Base-by-base conservation (phyloP, 2,329 filamentous ascomycete species). In the Colletotrichum gigasporum region DNA sequence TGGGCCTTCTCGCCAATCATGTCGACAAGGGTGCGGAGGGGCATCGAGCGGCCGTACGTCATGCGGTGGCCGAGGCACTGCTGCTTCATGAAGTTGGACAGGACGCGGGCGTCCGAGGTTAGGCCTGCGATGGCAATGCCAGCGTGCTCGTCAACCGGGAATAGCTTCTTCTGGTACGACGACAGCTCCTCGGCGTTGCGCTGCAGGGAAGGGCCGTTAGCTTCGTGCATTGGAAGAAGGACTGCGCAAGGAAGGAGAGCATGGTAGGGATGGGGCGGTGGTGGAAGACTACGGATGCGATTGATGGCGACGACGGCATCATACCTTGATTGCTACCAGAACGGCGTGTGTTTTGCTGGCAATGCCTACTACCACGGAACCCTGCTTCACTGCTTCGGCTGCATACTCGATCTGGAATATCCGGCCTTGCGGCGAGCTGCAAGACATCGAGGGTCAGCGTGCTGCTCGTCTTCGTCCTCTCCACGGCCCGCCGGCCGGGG, bases 71-170 rank as follows among this genome's bases (percentile, higher is more conserved):
- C 92, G 74, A 99, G 93, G 68, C 93, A 97, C 83, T 98, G 96
- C 83, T 97, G 94, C 85, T 97, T 98, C 95, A 99, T 98, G 85
- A 97, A 99, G 88, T 99, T 99, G 85, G 94, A 97, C 72, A 99
- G 94, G 72, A 99, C 96, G 75, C 96, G 96, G 76, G 95, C 96
- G 80, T 99, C 96, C 63, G 95, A 97, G 70, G 96, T 96, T 67
- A 99, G 92, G 72, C 96, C 96, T 71, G 96, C 96, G 74, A 99
- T 96, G 74, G 95, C 94, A 74, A 99, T 90, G 71, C 94, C 96
- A 73, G 96, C 91, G 81, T 99, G 96, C 74, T 95, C 92, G 80
- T 99, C 96, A 82, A 99, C 91, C 73, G 91, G 88, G 80, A 99
- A 97, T 77, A 99, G 90, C 85, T 99, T 99, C 88, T 97, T 97